A percentile compares a stretch with the other conserved stretches of the same genome.
phyloP scores from a whole-genome alignment of 352 stramenopile genomes.

The Phytophthora kernoviae region DNA sequence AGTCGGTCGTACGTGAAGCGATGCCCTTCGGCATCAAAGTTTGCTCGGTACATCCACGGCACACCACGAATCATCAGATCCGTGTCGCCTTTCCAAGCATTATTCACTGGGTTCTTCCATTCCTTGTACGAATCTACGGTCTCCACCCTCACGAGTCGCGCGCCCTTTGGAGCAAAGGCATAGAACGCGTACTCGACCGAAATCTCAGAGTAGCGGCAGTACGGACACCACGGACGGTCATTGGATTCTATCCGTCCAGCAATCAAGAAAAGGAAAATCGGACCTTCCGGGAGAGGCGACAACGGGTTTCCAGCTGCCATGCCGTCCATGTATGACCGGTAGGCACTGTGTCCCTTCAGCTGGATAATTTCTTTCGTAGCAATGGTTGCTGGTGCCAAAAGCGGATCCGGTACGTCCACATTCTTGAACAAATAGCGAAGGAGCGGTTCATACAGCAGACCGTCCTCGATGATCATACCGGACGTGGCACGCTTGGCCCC shows the following conservation, averaged over 20 bases:
- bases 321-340: constrained; percentile 44
- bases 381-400: constrained; percentile 42
- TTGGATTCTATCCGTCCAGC: constrained; percentile 64
- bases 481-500: constrained; percentile 57
- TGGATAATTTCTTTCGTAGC: constrained; percentile 58
- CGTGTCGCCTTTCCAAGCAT: constrained; percentile 56
- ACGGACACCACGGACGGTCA: constrained; percentile 78
- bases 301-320: constrained; percentile 29
- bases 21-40: constrained; percentile 32
- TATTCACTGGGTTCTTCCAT: constrained; percentile 72
- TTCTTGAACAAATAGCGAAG: constrained; percentile 79
- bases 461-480: constrained; percentile 58
- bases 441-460: constrained; percentile 64
- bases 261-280: constrained; percentile 74
- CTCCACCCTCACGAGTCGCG: constrained; percentile 60
- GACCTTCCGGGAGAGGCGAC: constrained; percentile 30
- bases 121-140: constrained; percentile 60
- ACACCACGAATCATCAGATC: constrained; percentile 62
- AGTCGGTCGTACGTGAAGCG: constrained; percentile 24
- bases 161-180: constrained; percentile 56
- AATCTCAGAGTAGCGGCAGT: constrained; percentile 71
- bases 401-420: constrained; percentile 44
- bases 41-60: constrained; percentile 61
- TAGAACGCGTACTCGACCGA: constrained; percentile 80
- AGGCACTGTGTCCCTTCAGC: constrained; percentile 48